Evolutionary conservation across 1,284 basidiomycete genomes (phyloP), one percentile per base, ranked within the genome.

Genomic region (Tylopilus sp.): DNA sequence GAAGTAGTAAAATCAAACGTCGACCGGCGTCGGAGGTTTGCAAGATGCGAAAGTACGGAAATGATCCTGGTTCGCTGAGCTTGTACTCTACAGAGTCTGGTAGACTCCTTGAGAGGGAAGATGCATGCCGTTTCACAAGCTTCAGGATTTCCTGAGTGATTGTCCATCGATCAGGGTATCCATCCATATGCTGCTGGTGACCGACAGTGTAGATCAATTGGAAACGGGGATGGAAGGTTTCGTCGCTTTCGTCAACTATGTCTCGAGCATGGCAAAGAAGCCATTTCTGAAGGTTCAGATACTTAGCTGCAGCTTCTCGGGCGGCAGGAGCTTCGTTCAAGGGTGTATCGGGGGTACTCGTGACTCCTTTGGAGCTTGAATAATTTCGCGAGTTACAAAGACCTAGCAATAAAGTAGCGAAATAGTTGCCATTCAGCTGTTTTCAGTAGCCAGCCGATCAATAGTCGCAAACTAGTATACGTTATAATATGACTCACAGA

Each of bases 191-290:
- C 32, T 61, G 67, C 57, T 83, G 83, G 5, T 73, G 59, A 26
- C 82, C 83, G 16, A 81, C 70, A 0, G 84, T 83, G 66, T 81
- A 81, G 16, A 81, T 64, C 16, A 86, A 74, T 61, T 85, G 85
- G n/a, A 49, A 49, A 3, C 33, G 38, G 18, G 54, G 36, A 18
- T 56, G 54, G 7, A 56, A 13, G n/a, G 81, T 72, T 62, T 81
- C 80, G 58, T 81, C 80, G 64, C 84, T 85, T 68, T 86, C 85
- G 57, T 81, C 80, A 5, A 81, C 65, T 52, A 81, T 76, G 57
- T 81, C 80, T 39, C 80, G 70, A 13, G 72, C 62, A 38, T 71
- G 53, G 1, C 58, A 51, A 12, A 70, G 61, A 13, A 81, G 60
- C 77, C 76, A 80, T 19, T 57, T 59, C 38, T 77, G 74, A 5